A percentile compares a stretch with the other conserved stretches of the same genome.
Evolutionary conservation across 495 filamentous ascomycete species (phyloP).

Genomic region (Neurospora sp.): DNA sequence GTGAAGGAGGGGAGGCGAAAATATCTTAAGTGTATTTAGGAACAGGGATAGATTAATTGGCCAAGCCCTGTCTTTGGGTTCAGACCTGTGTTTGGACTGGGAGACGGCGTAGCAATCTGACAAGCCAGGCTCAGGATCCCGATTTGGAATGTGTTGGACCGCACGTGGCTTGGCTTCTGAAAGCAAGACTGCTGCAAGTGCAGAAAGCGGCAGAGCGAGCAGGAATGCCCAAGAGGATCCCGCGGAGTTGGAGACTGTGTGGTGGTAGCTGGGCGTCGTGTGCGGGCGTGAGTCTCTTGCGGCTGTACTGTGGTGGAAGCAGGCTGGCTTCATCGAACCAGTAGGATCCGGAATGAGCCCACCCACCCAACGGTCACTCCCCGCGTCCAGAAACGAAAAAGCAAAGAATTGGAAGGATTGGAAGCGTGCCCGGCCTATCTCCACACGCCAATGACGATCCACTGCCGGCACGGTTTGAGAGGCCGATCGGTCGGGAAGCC

Average conservation of each 20-base stretch:
- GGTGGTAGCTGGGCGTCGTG: conserved; percentile 1
- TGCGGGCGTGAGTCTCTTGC: conserved; percentile 8
- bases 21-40: conserved; percentile 2
- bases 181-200: background rate
- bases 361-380: background rate
- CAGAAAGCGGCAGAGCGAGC: background rate
- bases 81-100: background rate
- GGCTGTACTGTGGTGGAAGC: conserved; percentile 2
- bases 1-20: background rate
- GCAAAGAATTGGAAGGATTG: background rate
- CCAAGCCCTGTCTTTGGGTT: background rate
- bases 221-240: background rate
- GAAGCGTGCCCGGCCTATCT: background rate
- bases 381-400: background rate
- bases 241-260: background rate
- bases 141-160: background rate
- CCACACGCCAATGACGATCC: background rate
- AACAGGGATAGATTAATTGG: conserved; percentile 12
- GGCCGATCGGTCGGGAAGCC: background rate
- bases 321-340: background rate
- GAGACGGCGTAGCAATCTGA: background rate
- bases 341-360: background rate
- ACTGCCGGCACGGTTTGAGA: background rate
- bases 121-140: background rate
- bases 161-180: background rate